These are phyloP conservation scores for Escallonia herrerae DNA, from an alignment of 129 eudicot genomes.

Conservation along the genomic window DNA sequence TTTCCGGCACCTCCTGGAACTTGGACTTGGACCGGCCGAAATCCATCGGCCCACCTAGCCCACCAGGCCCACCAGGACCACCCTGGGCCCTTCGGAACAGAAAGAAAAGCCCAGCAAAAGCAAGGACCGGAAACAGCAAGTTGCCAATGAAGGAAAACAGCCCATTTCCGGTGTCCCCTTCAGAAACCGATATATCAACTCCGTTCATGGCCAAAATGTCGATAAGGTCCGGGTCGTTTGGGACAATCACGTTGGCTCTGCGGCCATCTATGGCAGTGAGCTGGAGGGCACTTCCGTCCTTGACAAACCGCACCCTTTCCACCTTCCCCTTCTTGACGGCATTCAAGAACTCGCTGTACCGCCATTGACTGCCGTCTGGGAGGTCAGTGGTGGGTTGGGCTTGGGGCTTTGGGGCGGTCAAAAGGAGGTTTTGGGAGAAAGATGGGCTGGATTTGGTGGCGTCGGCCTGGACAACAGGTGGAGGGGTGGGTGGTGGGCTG, in stretches of 20 bases:
- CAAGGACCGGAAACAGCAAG: constrained; percentile 66
- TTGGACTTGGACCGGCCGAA: constrained; percentile 93
- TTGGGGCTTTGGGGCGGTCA: constrained; percentile 76
- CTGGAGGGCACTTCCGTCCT: constrained; percentile 78
- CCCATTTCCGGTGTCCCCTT: constrained; percentile 91
- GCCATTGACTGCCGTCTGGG: constrained; percentile 90
- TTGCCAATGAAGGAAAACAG: constrained; percentile 72
- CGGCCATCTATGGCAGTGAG: constrained; percentile 84
- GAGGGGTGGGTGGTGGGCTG: constrained; percentile 36
- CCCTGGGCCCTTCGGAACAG: constrained; percentile 83
- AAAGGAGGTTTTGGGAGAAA: constrained; percentile 43
- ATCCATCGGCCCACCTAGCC: constrained; percentile 95
- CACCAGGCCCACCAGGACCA: constrained; percentile 93
- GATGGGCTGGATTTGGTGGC: constrained; percentile 37
- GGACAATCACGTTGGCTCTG: constrained; percentile 70
- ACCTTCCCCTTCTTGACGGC: constrained; percentile 96
- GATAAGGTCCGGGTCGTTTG: constrained; percentile 90
- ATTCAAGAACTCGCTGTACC: constrained; percentile 88
- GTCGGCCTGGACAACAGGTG: constrained; percentile 35
- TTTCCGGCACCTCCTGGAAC: constrained; percentile 93
- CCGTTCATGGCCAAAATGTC: constrained; percentile 95
- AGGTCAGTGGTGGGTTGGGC: constrained; percentile 48
- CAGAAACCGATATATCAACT: constrained; percentile 82
- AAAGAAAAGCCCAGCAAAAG: constrained; percentile 86
- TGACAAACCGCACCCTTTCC: constrained; percentile 82